A percentile compares a stretch with the other conserved stretches of the same genome.
Conservation (phyloP, 108 stramenopile genomes). For the Phaeodactylum tricornutum region DNA sequence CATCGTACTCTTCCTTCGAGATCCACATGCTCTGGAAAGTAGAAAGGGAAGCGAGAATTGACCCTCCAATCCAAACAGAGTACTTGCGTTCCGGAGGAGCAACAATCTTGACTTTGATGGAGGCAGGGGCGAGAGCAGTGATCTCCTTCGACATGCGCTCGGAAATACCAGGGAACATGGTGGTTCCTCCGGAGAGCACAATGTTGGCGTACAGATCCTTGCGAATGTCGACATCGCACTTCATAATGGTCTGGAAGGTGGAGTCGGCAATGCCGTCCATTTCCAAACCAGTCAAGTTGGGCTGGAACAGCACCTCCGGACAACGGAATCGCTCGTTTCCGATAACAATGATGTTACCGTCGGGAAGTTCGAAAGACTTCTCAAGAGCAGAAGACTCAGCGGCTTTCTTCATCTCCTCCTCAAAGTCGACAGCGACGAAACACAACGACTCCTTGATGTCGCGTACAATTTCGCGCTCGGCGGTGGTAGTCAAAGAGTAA, state of each 20-base stretch:
- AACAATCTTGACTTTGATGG: conserved; percentile 99
- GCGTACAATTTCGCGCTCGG: conserved; percentile 91
- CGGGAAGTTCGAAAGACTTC: conserved; percentile 90
- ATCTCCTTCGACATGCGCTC: conserved; percentile 99
- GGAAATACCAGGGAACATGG: conserved; percentile 98
- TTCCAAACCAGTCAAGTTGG: conserved; percentile 95
- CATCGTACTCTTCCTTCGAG: conserved; percentile 98
- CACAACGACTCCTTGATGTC: conserved; percentile 89
- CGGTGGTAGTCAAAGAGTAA: conserved; percentile 89
- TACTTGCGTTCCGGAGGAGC: conserved; percentile 99
- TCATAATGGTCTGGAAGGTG: conserved; percentile 99
- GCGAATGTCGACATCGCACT: conserved; percentile 99
- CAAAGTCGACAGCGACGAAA: conserved; percentile 89
- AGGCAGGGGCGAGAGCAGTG: conserved; percentile 85
- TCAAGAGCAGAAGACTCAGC: conserved; percentile 86
- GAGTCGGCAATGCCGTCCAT: conserved; percentile 96
- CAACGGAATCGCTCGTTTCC: conserved; percentile 93
- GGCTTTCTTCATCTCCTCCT: conserved; percentile 92
- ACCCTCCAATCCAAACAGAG: conserved; percentile 98
- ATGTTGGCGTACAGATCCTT: conserved; percentile 94
- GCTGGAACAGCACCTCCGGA: conserved; percentile 91
- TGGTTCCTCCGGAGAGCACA: conserved; percentile 91
- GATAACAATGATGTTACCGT: conserved; percentile 91
- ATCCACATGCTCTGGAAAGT: conserved; percentile 99
- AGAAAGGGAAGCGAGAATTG: conserved; percentile 96